Evolutionary conservation across 805 yeast genomes (phyloP), one percentile per base, ranked within the genome.

Genomic region (Nakazawaea wickerhamii): DNA sequence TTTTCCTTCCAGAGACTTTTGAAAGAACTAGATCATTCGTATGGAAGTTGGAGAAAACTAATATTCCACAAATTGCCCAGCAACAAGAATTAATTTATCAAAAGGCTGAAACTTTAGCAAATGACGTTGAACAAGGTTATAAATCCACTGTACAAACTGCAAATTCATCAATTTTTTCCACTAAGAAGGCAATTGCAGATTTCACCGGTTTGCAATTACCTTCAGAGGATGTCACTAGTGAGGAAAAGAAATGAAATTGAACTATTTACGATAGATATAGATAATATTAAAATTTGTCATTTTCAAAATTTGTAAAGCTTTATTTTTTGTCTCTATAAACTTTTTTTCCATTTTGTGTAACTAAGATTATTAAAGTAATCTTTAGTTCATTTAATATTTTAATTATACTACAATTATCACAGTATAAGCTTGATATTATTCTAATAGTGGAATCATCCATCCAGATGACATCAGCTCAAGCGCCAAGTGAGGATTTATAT

Each of bases 1-100:
- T 75, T 58, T 80, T 84, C 52, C 70, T 86, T 53, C 96, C 96
- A 14, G 62, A 70, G 39, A 88, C 96, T 0, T 85, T 75, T 53
- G 53, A 55, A 32, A 85, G 83, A 58, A 76, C 86, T 7, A 62
- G 73, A 11, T 59, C 64, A 5, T 76, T 80, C 52, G 62, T 73
- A 3, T 79, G 86, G 77, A 62, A 65, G 42, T 66, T 76, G 47
- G 93, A 88, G 59, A 63, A 76, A 55, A 61, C 71, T 20, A 66
- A 70, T 42, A 60, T 81, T 34, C 95, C 95, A 4, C 68, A 66
- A 30, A 58, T 87, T 27, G 87, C 90, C 11, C 58, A 70, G 35
- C 73, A 73, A 43, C 95, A 87, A 57, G 70, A 73, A 28, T 55
- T 59, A 32, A 65, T 79, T 13, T 65, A 68, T 28, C 59, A 63